Evolutionary conservation across 2,329 filamentous ascomycete genomes (phyloP).

Genomic region (Ophiostoma perfectum): DNA sequence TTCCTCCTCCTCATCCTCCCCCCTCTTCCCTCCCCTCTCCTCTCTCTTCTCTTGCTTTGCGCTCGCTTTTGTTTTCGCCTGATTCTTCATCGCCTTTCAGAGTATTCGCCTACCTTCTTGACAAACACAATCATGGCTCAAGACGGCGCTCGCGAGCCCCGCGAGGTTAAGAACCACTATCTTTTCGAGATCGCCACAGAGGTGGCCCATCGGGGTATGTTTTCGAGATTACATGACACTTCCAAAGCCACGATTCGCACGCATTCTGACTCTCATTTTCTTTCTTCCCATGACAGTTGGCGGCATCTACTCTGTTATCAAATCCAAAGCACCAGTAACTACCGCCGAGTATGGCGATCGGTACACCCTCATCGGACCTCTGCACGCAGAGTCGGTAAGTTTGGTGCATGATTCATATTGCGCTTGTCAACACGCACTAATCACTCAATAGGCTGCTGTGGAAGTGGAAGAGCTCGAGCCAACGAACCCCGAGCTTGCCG

Average conservation of each 20-base stretch:
- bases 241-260: neutral
- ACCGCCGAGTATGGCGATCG: conserved; percentile 97
- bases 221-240: neutral
- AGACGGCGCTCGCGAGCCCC: conserved; percentile 41
- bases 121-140: conserved; percentile 30
- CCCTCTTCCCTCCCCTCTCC: neutral
- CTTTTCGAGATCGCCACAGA: conserved; percentile 97
- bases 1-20: conserved; percentile 18
- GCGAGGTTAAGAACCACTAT: conserved; percentile 88
- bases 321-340: conserved; percentile 96
- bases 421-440: neutral
- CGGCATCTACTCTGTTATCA: conserved; percentile 98
- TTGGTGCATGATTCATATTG: neutral
- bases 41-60: neutral
- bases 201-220: conserved; percentile 86
- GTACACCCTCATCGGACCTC: conserved; percentile 90
- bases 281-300: conserved; percentile 56
- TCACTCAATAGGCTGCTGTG: conserved; percentile 69
- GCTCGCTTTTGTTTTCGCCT: neutral
- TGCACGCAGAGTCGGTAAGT: conserved; percentile 79
- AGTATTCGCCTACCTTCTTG: neutral
- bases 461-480: conserved; percentile 93
- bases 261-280: neutral
- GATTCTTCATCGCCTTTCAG: neutral
- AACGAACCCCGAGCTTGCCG: conserved; percentile 68